Evolutionary conservation across 2,329 filamentous ascomycete species (phyloP), one percentile per base, ranked within the genome.

Genomic region (Aphanoascus verrucosus): DNA sequence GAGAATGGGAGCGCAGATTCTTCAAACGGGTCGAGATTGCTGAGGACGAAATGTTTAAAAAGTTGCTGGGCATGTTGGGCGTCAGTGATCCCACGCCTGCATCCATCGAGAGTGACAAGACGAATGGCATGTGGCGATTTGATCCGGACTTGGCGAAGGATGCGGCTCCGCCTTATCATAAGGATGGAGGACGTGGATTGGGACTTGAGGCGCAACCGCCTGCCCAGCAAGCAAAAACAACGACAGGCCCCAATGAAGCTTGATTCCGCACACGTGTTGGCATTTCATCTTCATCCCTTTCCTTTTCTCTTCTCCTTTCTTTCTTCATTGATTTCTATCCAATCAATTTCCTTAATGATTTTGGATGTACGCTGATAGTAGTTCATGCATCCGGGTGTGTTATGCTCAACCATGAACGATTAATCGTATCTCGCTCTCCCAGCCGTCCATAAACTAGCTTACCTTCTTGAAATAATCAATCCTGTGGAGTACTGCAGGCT

Each of bases 1-100:
- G 78, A 42, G 75, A 80, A 40, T 98, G 93, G 91, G 79, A 89
- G 64, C 79, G 89, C 44, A 79, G 85, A 52, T 97, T 93, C 74
- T 98, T 97, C 72, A 80, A 63, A 42, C 65, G 66, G 17, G 57
- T 68, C 23, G 64, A 57, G 8, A 43, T 44, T 15, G 23, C 34
- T n/a, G 54, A 65, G 19, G 64, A 69, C 35, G 61, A 74, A 54
- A 61, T 65, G 1, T 71, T 78, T 59, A 63, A 67, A 47, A 59
- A 65, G 32, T 65, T 80, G 43, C 72, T 69, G 2, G 70, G 68
- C 40, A 65, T 63, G 52, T 66, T 74, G 19, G 69, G 69, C 17
- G 57, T 72, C 28, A 55, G 61, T 7, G 49, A 52, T n/a, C 40
- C 52, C 28, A 37, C 52, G 1, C 15, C 38, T 47, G 59, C 62